Conservation (phyloP, 495 filamentous ascomycete species). For the Jackrogersella multiformis region DNA sequence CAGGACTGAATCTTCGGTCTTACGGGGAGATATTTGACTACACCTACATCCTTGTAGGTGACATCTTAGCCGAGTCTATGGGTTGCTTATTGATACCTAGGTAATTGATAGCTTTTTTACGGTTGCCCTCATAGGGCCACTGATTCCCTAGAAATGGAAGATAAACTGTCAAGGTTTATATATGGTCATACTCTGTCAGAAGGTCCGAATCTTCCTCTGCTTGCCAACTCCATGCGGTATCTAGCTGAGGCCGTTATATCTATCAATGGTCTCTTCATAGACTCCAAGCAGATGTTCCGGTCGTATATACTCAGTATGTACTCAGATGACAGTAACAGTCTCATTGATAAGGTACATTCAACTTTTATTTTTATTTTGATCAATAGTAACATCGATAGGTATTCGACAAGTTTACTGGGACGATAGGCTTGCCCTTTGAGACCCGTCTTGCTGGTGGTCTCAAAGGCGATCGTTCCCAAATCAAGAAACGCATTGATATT, state of each 20-base stretch:
- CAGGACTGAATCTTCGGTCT: neutral
- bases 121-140: constrained; percentile 21
- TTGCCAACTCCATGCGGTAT: neutral
- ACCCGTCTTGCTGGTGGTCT: constrained; percentile 6
- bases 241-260: constrained; percentile 10
- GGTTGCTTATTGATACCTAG: neutral
- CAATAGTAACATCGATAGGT: constrained; percentile 8
- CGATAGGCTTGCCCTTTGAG: constrained; percentile 17
- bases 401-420: constrained; percentile 17
- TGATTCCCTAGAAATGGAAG: constrained; percentile 14
- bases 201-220: neutral
- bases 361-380: too few species aligned
- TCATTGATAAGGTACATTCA: neutral
- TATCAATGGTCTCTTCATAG: constrained; percentile 21
- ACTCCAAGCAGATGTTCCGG: constrained; percentile 7
- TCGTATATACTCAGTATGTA: constrained; percentile 15
- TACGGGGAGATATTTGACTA: constrained; percentile 21
- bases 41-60: constrained; percentile 18
- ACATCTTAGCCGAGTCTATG: neutral
- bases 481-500: neutral
- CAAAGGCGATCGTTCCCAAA: neutral
- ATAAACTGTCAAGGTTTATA: constrained; percentile 6
- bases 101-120: constrained; percentile 23
- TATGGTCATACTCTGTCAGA: neutral
- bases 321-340: neutral